Conservation (phyloP, 2,329 filamentous ascomycete species). For the Penicillium capsulatum region DNA sequence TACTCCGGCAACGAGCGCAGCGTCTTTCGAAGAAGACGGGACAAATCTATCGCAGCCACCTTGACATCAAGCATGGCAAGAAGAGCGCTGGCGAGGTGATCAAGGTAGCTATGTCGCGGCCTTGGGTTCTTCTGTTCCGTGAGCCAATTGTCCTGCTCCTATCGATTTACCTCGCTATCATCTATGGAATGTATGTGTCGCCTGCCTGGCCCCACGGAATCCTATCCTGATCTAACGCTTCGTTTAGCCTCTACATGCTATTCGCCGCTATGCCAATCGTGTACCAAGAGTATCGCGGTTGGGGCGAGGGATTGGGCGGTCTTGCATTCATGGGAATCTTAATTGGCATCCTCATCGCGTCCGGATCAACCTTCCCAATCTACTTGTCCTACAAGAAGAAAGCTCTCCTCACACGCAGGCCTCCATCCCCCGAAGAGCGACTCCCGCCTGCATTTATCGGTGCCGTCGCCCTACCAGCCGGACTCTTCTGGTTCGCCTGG, state of each 20-base stretch:
- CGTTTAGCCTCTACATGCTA: slow-evolving; percentile 46
- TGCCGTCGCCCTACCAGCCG: slow-evolving; percentile 50
- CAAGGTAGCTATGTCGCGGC: slow-evolving; percentile 45
- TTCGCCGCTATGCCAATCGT: slow-evolving; percentile 50
- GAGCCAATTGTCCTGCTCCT: slow-evolving; percentile 22
- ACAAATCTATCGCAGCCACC: slow-evolving; percentile 35
- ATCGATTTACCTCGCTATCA: slow-evolving; percentile 23
- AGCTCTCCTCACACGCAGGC: slow-evolving; percentile 19
- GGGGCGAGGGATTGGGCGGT: slow-evolving; percentile 44
- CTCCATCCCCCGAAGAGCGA: slow-evolving; percentile 53
- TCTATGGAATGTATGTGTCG: slow-evolving; percentile 25
- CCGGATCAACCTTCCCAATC: slow-evolving; percentile 36
- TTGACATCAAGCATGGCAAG: slow-evolving; percentile 38
- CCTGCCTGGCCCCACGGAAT: too few species aligned
- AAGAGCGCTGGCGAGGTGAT: slow-evolving; percentile 37
- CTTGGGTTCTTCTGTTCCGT: slow-evolving; percentile 37
- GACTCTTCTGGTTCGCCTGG: slow-evolving; percentile 59
- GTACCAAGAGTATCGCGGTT: slow-evolving; percentile 39
- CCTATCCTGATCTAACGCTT: too few species aligned
- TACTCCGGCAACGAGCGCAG: slow-evolving; percentile 47
- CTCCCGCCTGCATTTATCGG: slow-evolving; percentile 49
- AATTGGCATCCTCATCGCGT: slow-evolving; percentile 37
- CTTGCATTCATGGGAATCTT: slow-evolving; percentile 47
- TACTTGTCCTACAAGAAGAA: slow-evolving; percentile 33
- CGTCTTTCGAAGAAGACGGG: slow-evolving; percentile 27